Conservation (phyloP, 2,329 filamentous ascomycete genomes). For the Claviceps purpurea region DNA sequence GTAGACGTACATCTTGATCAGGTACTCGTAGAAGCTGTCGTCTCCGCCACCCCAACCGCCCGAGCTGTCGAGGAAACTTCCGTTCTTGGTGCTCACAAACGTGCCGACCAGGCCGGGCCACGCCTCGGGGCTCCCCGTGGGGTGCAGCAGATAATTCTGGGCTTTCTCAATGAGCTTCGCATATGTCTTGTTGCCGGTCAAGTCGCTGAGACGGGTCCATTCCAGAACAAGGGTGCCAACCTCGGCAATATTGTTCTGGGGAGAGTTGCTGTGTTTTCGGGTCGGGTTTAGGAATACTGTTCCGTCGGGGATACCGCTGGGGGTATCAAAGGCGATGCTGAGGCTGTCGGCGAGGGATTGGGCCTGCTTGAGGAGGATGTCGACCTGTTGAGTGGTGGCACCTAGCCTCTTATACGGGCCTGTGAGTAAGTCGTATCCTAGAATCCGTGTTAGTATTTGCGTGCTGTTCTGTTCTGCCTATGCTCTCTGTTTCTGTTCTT, state of each 20-base stretch:
- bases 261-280: slow-evolving; percentile 32
- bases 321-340: slow-evolving; percentile 65
- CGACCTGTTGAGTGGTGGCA: slow-evolving; percentile 30
- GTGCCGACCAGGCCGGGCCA: slow-evolving; percentile 67
- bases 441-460: not conserved
- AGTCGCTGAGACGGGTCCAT: slow-evolving; percentile 68
- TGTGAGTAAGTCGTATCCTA: slow-evolving; percentile 57
- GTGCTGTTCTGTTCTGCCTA: not conserved
- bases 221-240: slow-evolving; percentile 70
- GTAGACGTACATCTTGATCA: slow-evolving; percentile 85
- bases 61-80: slow-evolving; percentile 49
- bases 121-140: slow-evolving; percentile 46
- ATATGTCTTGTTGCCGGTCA: slow-evolving; percentile 56
- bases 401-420: slow-evolving; percentile 47
- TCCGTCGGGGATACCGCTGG: slow-evolving; percentile 62
- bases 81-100: slow-evolving; percentile 49
- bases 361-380: slow-evolving; percentile 53
- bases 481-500: not conserved
- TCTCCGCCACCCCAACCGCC: slow-evolving; percentile 69
- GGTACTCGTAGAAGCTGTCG: slow-evolving; percentile 79
- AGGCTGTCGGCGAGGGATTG: slow-evolving; percentile 56
- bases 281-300: slow-evolving; percentile 45
- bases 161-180: slow-evolving; percentile 51
- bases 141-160: slow-evolving; percentile 56
- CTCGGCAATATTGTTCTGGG: slow-evolving; percentile 59